Percentiles rank a stretch among this genome's conserved stretches.
phyloP scores from a whole-genome alignment of 441 rosid genomes.

The Populus hybrid region DNA sequence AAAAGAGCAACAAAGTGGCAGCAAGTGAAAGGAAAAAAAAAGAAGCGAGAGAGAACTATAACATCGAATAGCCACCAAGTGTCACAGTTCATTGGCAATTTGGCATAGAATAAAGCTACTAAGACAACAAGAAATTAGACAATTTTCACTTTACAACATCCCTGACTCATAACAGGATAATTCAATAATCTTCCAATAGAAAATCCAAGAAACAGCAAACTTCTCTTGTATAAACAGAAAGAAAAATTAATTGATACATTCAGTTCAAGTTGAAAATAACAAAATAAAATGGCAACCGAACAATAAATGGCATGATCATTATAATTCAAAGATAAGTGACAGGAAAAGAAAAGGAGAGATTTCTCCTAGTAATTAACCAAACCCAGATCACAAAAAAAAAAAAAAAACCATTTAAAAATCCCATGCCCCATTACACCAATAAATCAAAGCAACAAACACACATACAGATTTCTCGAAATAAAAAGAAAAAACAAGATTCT shows the following conservation, averaged over 20 bases:
- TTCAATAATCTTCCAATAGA: neutral
- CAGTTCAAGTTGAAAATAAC: constrained; percentile 9
- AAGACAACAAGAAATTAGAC: constrained; percentile 1
- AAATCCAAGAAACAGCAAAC: constrained; percentile 4
- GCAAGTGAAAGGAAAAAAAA: neutral
- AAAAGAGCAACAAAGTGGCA: neutral
- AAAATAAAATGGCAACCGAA: constrained; percentile 15
- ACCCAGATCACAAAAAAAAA: constrained; percentile 25
- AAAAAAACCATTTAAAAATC: neutral
- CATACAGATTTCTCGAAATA: constrained; percentile 4
- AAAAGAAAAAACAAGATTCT: constrained; percentile 3
- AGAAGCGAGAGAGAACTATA: neutral
- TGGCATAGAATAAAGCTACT: neutral
- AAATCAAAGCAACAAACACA: neutral
- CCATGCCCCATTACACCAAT: constrained; percentile 20
- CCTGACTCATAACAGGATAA: constrained; percentile 8
- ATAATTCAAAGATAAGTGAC: constrained; percentile 16
- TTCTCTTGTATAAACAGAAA: neutral
- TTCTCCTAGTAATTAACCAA: constrained; percentile 11
- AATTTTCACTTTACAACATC: neutral
- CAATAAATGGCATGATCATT: neutral
- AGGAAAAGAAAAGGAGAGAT: neutral
- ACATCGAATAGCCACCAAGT: neutral
- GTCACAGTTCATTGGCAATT: neutral
- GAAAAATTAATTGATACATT: constrained; percentile 12